Conservation (phyloP, 2,329 filamentous ascomycete species). For the Cladosporium sp. region DNA sequence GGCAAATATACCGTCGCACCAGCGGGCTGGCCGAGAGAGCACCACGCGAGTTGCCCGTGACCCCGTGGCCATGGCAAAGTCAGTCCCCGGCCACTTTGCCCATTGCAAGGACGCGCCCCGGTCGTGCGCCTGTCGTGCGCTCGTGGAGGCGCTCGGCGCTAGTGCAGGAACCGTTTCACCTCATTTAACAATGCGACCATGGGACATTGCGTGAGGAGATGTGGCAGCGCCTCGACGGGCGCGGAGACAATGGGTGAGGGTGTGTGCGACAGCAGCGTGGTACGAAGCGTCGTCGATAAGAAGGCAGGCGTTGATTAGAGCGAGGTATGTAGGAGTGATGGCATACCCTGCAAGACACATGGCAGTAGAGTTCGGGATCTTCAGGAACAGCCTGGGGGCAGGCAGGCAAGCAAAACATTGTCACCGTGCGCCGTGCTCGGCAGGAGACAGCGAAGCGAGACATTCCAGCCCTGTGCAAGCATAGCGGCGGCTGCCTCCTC, state of each 20-base stretch:
- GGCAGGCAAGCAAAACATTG: neutral
- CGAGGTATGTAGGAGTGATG: neutral
- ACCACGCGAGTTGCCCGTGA: no score
- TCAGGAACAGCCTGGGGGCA: neutral
- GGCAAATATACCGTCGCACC: no score
- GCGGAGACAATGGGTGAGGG: no score
- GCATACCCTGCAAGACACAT: neutral
- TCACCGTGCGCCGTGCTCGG: neutral
- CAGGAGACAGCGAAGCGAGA: neutral
- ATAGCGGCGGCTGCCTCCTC: no score
- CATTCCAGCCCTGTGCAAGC: constrained; percentile 12
- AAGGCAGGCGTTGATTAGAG: no score
- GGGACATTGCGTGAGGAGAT: neutral
- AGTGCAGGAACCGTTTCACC: constrained; percentile 11
- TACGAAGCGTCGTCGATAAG: no score
- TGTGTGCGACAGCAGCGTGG: no score
- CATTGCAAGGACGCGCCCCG: neutral
- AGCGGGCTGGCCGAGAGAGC: no score
- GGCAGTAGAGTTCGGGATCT: neutral
- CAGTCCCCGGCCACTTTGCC: neutral
- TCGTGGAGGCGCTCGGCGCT: neutral
- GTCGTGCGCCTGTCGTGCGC: neutral
- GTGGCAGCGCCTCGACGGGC: neutral
- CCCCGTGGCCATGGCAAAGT: neutral
- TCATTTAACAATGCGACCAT: constrained; percentile 2